phyloP scores from a whole-genome alignment of 2,329 filamentous ascomycete genomes.

The Aspergillus puulaauensis region DNA sequence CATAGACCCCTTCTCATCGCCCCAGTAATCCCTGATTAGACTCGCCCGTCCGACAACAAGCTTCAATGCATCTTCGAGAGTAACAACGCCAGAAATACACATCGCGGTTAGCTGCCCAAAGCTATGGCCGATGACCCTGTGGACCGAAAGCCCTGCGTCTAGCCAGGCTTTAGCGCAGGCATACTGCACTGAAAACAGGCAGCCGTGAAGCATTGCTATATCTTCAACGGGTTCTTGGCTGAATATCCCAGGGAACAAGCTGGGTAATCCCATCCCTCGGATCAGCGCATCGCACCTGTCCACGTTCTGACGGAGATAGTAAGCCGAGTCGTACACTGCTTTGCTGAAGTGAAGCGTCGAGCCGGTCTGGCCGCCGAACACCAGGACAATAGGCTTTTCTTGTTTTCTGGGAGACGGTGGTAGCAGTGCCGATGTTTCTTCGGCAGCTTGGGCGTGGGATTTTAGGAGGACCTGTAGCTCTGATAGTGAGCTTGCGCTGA shows the following conservation, averaged over 20 bases:
- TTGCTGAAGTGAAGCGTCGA: no score
- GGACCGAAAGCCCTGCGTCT: constrained; percentile 34
- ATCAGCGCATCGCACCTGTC: no score
- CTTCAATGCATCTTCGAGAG: constrained; percentile 29
- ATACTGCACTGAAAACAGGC: constrained; percentile 41
- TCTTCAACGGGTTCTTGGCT: constrained; percentile 20
- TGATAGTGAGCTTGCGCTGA: no score
- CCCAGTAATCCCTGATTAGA: constrained; percentile 35
- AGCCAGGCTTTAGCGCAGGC: constrained; percentile 40
- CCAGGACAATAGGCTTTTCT: not conserved
- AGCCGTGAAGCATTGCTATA: constrained; percentile 33
- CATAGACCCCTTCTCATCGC: constrained; percentile 34
- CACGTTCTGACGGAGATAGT: no score
- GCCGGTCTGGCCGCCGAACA: not conserved
- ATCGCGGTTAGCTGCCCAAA: constrained; percentile 41
- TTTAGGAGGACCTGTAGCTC: not conserved
- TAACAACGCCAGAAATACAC: constrained; percentile 30
- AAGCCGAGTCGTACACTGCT: no score
- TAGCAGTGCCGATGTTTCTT: no score
- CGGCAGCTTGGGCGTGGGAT: no score
- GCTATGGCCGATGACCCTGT: constrained; percentile 39
- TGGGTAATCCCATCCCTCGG: constrained; percentile 25
- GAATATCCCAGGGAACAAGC: constrained; percentile 35
- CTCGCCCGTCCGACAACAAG: constrained; percentile 30
- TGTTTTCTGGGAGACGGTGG: no score